Conservation (phyloP, 768 basidiomycete genomes). For the Lentinula aciculospora region DNA sequence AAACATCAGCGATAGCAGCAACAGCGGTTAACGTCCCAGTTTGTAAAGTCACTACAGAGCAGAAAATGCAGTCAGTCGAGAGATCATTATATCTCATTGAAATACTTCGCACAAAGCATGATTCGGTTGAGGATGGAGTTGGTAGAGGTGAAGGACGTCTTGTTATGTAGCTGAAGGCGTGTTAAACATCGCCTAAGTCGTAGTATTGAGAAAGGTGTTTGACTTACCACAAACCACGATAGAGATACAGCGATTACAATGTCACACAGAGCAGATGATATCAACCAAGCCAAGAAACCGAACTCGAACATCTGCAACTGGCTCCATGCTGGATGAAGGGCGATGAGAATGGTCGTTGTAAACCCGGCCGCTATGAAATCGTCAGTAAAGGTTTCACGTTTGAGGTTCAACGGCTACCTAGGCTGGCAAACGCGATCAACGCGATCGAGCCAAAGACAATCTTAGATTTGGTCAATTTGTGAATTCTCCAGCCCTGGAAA, state of each 20-base stretch:
- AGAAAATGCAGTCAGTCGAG: neutral
- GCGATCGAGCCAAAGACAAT: slow-evolving; percentile 22
- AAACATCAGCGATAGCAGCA: slow-evolving; percentile 1
- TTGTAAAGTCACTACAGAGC: slow-evolving; percentile 6
- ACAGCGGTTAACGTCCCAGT: slow-evolving; percentile 5
- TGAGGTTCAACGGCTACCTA: slow-evolving; percentile 19
- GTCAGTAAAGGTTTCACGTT: neutral
- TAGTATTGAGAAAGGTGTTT: neutral
- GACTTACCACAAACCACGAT: slow-evolving; percentile 35
- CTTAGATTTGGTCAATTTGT: slow-evolving; percentile 22
- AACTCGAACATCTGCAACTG: slow-evolving; percentile 24
- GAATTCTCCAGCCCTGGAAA: slow-evolving; percentile 36
- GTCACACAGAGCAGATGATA: slow-evolving; percentile 38
- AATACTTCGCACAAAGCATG: slow-evolving; percentile 1
- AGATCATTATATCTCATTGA: neutral
- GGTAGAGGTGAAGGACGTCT: neutral
- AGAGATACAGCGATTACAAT: slow-evolving; percentile 39
- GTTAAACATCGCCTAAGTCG: neutral
- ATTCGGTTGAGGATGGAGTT: slow-evolving; percentile 4
- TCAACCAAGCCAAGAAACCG: slow-evolving; percentile 37
- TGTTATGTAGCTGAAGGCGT: neutral
- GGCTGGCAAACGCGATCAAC: slow-evolving; percentile 20
- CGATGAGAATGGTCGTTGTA: slow-evolving; percentile 22
- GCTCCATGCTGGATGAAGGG: slow-evolving; percentile 19
- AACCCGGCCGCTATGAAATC: slow-evolving; percentile 23